phyloP scores from a whole-genome alignment of 768 basidiomycete genomes.

The Tylopilus subfusipes region DNA sequence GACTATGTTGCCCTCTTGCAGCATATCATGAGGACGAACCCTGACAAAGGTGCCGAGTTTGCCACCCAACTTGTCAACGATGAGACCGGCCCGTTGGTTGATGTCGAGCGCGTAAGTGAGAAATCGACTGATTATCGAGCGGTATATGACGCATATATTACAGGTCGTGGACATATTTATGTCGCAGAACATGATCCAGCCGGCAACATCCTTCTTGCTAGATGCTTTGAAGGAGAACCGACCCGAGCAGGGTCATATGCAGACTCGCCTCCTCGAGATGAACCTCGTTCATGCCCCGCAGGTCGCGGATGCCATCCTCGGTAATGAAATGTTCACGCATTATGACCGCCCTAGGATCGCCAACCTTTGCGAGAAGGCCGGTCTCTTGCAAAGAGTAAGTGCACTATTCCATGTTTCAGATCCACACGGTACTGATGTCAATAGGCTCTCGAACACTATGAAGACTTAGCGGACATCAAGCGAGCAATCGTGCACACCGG shows the following conservation, averaged over 20 bases:
- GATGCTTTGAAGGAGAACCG: conserved; percentile 99
- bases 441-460: conserved; percentile 96
- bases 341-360: conserved; percentile 97
- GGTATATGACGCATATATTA: not conserved
- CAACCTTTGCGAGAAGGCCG: conserved; percentile 98
- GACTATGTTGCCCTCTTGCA: conserved; percentile 92
- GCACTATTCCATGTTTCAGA: not conserved
- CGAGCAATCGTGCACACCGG: conserved; percentile 93
- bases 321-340: conserved; percentile 97
- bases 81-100: conserved; percentile 87
- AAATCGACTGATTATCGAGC: not conserved
- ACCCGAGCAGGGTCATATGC: conserved; percentile 92
- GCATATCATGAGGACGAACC: conserved; percentile 93
- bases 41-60: conserved; percentile 98
- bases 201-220: conserved; percentile 94
- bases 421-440: conserved; percentile 10
- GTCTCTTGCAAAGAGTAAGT: conserved; percentile 84
- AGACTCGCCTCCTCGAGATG: conserved; percentile 97
- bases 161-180: conserved; percentile 98
- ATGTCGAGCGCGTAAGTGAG: conserved; percentile 76
- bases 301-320: conserved; percentile 97
- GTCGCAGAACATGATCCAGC: conserved; percentile 99
- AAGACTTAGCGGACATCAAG: conserved; percentile 98
- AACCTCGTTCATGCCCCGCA: conserved; percentile 97
- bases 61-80: conserved; percentile 94